Evolutionary conservation across 805 yeast genomes (phyloP).

Genomic region (Starmerella apicola): DNA sequence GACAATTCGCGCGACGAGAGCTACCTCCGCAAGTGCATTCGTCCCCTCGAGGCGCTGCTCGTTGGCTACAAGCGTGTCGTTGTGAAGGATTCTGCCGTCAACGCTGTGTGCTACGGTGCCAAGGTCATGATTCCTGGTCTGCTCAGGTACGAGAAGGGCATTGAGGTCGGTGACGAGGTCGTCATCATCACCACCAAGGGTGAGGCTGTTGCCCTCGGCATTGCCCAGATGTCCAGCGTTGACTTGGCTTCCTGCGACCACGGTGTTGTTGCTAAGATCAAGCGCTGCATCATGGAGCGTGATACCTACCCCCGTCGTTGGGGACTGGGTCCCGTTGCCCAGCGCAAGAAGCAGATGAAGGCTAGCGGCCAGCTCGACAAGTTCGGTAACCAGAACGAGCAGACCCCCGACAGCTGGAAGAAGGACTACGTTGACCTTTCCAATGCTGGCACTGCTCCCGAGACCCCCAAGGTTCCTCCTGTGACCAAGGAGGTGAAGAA

Average conservation of each 20-base stretch:
- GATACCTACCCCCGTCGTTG: constrained; percentile 99
- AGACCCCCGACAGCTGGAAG: constrained; percentile 90
- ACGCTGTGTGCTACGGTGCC: constrained; percentile 98
- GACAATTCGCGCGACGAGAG: constrained; percentile 96
- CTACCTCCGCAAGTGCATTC: constrained; percentile 82
- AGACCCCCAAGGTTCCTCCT: constrained; percentile 32
- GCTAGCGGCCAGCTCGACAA: constrained; percentile 95
- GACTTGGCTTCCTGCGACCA: constrained; percentile 95
- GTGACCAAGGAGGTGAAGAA: constrained; percentile 30
- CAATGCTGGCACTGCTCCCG: constrained; percentile 38
- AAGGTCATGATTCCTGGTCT: constrained; percentile 98
- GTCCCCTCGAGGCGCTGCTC: constrained; percentile 86
- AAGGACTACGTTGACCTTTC: constrained; percentile 59
- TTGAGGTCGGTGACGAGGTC: constrained; percentile 93
- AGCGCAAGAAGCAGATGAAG: constrained; percentile 96
- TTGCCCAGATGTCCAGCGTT: constrained; percentile 97
- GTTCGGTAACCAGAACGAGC: constrained; percentile 85
- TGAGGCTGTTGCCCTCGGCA: constrained; percentile 97
- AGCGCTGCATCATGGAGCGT: constrained; percentile 99
- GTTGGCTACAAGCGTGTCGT: constrained; percentile 95
- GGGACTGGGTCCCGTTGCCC: constrained; percentile 98
- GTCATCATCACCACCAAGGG: constrained; percentile 98
- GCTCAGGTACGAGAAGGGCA: constrained; percentile 93
- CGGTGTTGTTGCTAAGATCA: constrained; percentile 96
- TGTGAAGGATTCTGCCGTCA: constrained; percentile 88